Evolutionary conservation across 2,329 filamentous ascomycete genomes (phyloP).

Genomic region (Colletotrichum plurivorum): DNA sequence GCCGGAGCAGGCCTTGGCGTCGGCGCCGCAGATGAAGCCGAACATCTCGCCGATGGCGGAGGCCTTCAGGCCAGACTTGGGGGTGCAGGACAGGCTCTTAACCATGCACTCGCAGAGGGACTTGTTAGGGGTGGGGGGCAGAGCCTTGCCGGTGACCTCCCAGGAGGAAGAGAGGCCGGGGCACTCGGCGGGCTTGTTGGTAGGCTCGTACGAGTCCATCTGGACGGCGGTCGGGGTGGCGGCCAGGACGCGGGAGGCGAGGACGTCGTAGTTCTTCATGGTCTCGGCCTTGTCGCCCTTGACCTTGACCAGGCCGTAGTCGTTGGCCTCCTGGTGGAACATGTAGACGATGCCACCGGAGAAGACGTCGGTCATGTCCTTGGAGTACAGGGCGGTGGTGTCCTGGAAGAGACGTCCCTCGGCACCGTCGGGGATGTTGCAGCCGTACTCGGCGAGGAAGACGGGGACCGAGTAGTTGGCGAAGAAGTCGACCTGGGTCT

Average conservation of each 20-base stretch:
- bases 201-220: slow-evolving; percentile 78
- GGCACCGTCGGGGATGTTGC: slow-evolving; percentile 77
- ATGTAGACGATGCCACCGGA: slow-evolving; percentile 99
- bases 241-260: slow-evolving; percentile 78
- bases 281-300: slow-evolving; percentile 71
- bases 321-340: slow-evolving; percentile 93
- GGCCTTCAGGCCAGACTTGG: slow-evolving; percentile 69
- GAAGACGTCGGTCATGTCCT: slow-evolving; percentile 88
- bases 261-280: slow-evolving; percentile 80
- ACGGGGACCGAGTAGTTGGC: slow-evolving; percentile 89
- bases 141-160: slow-evolving; percentile 74
- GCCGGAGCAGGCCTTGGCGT: slow-evolving; percentile 72
- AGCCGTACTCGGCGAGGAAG: slow-evolving; percentile 99
- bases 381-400: slow-evolving; percentile 83
- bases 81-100: slow-evolving; percentile 78
- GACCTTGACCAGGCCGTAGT: slow-evolving; percentile 85
- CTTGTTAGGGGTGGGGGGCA: slow-evolving; percentile 87
- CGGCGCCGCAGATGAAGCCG: slow-evolving; percentile 76
- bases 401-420: slow-evolving; percentile 86
- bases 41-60: slow-evolving; percentile 79
- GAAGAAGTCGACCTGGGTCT: slow-evolving; percentile 88
- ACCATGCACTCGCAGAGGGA: slow-evolving; percentile 90
- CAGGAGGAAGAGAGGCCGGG: slow-evolving; percentile 76
- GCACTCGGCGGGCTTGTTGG: slow-evolving; percentile 80
- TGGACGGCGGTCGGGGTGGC: slow-evolving; percentile 77